Conservation (phyloP, 371 early-diverging fungal species). For the Apophysomyces ossiformis region DNA sequence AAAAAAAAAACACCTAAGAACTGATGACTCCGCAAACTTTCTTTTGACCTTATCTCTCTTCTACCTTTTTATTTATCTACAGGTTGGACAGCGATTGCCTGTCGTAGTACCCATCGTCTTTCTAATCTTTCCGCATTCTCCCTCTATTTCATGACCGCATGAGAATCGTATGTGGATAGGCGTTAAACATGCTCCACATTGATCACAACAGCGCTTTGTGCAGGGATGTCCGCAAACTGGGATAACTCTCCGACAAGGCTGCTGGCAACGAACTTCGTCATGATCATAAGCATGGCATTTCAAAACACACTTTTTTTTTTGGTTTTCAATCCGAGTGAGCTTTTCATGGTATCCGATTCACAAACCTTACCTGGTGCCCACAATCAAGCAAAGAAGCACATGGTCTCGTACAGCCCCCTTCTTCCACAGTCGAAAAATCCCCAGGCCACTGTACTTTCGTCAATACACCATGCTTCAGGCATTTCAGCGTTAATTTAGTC, state of each 20-base stretch:
- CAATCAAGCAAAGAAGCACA: constrained; percentile 48
- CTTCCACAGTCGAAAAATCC: constrained; percentile 52
- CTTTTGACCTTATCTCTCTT: neutral
- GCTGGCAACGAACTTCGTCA: constrained; percentile 41
- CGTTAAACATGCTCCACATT: constrained; percentile 46
- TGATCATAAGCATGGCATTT: constrained; percentile 59
- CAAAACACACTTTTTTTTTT: constrained; percentile 25
- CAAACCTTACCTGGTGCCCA: constrained; percentile 51
- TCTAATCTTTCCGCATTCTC: constrained; percentile 29
- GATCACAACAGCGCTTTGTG: constrained; percentile 46
- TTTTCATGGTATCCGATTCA: constrained; percentile 9
- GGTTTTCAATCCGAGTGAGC: constrained; percentile 11
- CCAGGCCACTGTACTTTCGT: constrained; percentile 55
- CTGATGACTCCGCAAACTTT: neutral
- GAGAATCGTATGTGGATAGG: constrained; percentile 23
- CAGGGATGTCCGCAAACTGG: constrained; percentile 45
- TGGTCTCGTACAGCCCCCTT: constrained; percentile 56
- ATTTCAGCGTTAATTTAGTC: constrained; percentile 46
- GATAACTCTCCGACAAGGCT: constrained; percentile 38
- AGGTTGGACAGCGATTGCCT: constrained; percentile 14
- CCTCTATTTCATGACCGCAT: constrained; percentile 41
- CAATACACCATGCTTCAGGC: constrained; percentile 39
- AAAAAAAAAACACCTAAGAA: neutral
- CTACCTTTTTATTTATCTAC: constrained; percentile 11
- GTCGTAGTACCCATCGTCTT: constrained; percentile 15